These are phyloP conservation scores for Tetraselmis chui DNA, from an alignment of 139 green algal genomes.

Conservation along the genomic window DNA sequence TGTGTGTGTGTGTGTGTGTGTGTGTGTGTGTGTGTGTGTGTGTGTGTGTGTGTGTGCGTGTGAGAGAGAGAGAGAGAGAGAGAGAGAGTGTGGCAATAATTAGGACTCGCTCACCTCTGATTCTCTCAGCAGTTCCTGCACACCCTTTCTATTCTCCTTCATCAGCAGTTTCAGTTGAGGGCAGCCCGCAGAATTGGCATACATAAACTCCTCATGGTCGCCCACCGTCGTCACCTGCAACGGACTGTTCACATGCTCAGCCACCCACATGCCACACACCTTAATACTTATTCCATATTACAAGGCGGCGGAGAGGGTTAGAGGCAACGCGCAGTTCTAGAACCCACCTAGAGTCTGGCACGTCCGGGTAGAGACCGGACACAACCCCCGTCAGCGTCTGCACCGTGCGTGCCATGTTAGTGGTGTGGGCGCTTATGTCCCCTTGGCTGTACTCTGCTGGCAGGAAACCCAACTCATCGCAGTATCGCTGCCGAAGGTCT, in stretches of 20 bases:
- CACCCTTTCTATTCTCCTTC: neutral
- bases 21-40: no score
- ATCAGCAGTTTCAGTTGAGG: slow-evolving; percentile 26
- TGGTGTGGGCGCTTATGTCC: slow-evolving; percentile 36
- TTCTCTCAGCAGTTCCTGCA: neutral
- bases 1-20: no score
- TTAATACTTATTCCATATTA: no score
- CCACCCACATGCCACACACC: no score
- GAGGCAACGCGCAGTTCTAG: neutral
- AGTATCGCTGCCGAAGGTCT: slow-evolving; percentile 54
- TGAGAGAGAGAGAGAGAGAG: no score
- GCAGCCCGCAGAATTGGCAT: slow-evolving; percentile 35
- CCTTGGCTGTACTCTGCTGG: slow-evolving; percentile 23
- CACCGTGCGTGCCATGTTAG: slow-evolving; percentile 54
- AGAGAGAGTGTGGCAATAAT: no score
- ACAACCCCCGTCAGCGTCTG: slow-evolving; percentile 60
- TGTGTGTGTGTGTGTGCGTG: no score
- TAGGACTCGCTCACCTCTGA: slow-evolving; percentile 3
- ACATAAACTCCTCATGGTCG: slow-evolving; percentile 64
- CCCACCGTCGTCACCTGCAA: slow-evolving; percentile 34
- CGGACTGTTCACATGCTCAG: no score
- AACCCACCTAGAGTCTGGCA: neutral
- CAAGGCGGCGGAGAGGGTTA: no score
- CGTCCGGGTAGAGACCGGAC: slow-evolving; percentile 51
- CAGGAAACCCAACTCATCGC: slow-evolving; percentile 33